phyloP scores from a whole-genome alignment of 2,329 filamentous ascomycete species.

The Magnaporthiopsis poae region DNA sequence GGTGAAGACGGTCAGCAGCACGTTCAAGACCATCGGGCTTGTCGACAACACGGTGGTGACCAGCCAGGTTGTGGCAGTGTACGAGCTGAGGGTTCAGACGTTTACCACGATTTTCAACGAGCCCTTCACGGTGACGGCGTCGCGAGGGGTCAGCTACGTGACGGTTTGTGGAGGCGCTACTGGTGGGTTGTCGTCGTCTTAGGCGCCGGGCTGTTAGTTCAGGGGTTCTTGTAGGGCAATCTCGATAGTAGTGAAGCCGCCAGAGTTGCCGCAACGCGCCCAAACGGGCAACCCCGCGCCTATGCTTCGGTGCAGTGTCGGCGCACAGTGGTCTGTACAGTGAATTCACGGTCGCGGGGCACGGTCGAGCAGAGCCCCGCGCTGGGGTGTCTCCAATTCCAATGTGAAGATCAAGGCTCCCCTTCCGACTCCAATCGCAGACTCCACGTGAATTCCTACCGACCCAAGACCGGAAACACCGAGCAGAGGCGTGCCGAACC shows the following conservation, averaged over 20 bases:
- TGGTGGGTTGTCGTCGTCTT: neutral
- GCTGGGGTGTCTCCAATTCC: too few relatives aligned
- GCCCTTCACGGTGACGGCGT: neutral
- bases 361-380: too few relatives aligned
- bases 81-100: slow-evolving; percentile 1
- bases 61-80: slow-evolving; percentile 1
- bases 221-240: neutral
- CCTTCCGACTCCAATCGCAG: too few relatives aligned
- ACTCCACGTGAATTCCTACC: neutral
- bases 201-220: neutral
- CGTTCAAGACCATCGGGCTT: neutral
- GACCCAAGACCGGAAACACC: too few relatives aligned
- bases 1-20: neutral
- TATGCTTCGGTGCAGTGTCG: too few relatives aligned
- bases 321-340: too few relatives aligned
- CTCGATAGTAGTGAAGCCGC: too few relatives aligned
- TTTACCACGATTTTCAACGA: slow-evolving; percentile 3
- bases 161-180: neutral
- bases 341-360: too few relatives aligned
- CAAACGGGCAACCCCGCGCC: too few relatives aligned
- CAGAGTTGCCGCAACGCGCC: too few relatives aligned
- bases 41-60: slow-evolving; percentile 5
- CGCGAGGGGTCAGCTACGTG: neutral
- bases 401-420: too few relatives aligned
- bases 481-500: neutral